Evolutionary conservation across 106 monocot genomes (phyloP), one percentile per base, ranked within the genome.

Genomic region (Vanilla planifolia): DNA sequence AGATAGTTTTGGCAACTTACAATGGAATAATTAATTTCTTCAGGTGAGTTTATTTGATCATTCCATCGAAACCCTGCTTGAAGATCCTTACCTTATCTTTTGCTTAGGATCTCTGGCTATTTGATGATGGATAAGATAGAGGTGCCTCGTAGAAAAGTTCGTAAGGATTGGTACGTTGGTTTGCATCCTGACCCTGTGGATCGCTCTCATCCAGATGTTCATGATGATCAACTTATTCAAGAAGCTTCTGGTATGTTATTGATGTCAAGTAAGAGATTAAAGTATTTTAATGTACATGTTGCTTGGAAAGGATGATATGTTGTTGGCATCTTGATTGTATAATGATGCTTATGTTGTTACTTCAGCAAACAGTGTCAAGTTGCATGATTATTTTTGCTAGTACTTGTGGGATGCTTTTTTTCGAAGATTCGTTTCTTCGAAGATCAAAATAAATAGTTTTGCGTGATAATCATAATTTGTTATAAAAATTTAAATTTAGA

Each of bases 11-110:
- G 53, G 88, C 98, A 47, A 98, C 87, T 21, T 98, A 85, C 82
- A 98, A 98, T 82, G 98, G 98, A 45, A 84, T 92, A 4, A 75
- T 98, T 63, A 72, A 85, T 35, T 98, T 98, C 63, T 98, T 98
- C 75, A 88, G 96, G 96, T 88, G 74, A 71, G 62, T 61, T 2
- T 67, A 5, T 37, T 34, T 30, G 6, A 21, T 9, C 21, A 50
- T n/a, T 41, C 16, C 19, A 41, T 36, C 24, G 16, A 15, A 25
- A 47, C 20, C 22, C 48, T 19, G 13, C 43, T 7, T 2, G 25
- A 7, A 43, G 21, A 64, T 55, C 33, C 20, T 51, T 67, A 51
- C 60, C 59, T 69, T 72, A 34, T 8, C 64, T 75, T 1, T 56
- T 55, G 14, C 69, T 14, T 60, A 96, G 96, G 79, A 67, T 70